A percentile compares a stretch with the other conserved stretches of the same genome.
Evolutionary conservation across 768 basidiomycete genomes (phyloP).

Genomic region (Phylloporus scabripes): DNA sequence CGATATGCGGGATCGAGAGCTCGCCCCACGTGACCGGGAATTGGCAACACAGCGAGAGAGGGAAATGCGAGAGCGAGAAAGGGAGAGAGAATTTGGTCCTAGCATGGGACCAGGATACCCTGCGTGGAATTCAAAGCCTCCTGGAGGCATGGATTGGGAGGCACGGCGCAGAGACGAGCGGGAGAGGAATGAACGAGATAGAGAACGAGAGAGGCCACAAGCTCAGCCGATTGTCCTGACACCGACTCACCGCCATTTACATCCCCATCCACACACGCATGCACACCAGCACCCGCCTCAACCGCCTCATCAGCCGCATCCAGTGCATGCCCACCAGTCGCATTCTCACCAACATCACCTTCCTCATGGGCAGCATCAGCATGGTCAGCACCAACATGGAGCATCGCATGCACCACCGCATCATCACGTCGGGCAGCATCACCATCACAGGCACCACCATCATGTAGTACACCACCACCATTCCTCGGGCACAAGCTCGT

Average conservation of each 20-base stretch:
- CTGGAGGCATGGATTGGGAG: slow-evolving; percentile 29
- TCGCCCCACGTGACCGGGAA: slow-evolving; percentile 20
- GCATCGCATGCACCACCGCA: slow-evolving; percentile 37
- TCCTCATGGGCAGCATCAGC: slow-evolving; percentile 28
- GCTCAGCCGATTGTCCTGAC: slow-evolving; percentile 19
- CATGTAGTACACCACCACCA: slow-evolving; percentile 49
- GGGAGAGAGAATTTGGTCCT: slow-evolving; percentile 26
- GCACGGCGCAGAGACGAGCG: slow-evolving; percentile 34
- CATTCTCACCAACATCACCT: slow-evolving; percentile 28
- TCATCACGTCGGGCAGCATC: slow-evolving; percentile 45
- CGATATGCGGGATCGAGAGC: slow-evolving; percentile 22
- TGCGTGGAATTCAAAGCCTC: slow-evolving; percentile 32
- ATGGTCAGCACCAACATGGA: slow-evolving; percentile 27
- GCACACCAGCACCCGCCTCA: slow-evolving; percentile 29
- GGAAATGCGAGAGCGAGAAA: slow-evolving; percentile 23
- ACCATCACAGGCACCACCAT: slow-evolving; percentile 40
- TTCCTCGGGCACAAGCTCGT: slow-evolving; percentile 27
- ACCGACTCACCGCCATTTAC: slow-evolving; percentile 27
- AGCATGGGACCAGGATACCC: slow-evolving; percentile 15
- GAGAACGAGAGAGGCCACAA: slow-evolving; percentile 29
- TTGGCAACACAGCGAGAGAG: slow-evolving; percentile 20
- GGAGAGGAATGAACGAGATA: slow-evolving; percentile 24
- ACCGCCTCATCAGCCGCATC: slow-evolving; percentile 24
- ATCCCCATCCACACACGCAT: slow-evolving; percentile 31
- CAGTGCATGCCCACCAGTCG: slow-evolving; percentile 25